Percentiles rank a stretch among this genome's conserved stretches.
Evolutionary conservation across 2,329 filamentous ascomycete species (phyloP).

Genomic region (Juglanconis oblonga): DNA sequence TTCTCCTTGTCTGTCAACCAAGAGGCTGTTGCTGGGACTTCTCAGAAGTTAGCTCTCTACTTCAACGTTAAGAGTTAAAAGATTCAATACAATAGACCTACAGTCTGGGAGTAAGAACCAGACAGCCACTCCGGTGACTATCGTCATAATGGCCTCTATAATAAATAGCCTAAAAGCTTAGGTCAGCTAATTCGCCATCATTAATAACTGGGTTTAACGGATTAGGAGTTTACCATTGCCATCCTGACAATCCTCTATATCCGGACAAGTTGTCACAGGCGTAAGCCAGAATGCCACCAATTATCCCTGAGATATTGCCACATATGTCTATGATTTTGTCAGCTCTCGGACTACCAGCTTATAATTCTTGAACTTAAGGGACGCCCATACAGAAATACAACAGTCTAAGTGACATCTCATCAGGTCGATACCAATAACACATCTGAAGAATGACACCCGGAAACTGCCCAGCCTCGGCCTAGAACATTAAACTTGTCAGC

Average conservation of each 20-base stretch:
- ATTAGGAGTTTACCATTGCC: slow-evolving; percentile 26
- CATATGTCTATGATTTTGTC: slow-evolving; percentile 31
- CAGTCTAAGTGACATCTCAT: slow-evolving; percentile 43
- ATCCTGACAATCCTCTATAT: slow-evolving; percentile 30
- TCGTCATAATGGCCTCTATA: slow-evolving; percentile 44
- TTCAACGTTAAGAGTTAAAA: background rate
- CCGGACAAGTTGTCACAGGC: slow-evolving; percentile 38
- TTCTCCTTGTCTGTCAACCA: slow-evolving; percentile 46
- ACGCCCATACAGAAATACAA: slow-evolving; percentile 27
- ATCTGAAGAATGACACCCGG: slow-evolving; percentile 42
- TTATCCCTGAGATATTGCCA: slow-evolving; percentile 38
- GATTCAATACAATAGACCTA: slow-evolving; percentile 23
- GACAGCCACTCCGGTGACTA: slow-evolving; percentile 43
- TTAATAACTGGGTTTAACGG: too few species aligned
- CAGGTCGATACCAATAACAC: slow-evolving; percentile 46
- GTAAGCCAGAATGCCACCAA: slow-evolving; percentile 42
- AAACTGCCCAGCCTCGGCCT: slow-evolving; percentile 36
- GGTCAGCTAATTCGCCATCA: background rate
- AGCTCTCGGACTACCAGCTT: too few species aligned
- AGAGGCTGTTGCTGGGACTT: slow-evolving; percentile 40
- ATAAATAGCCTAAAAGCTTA: slow-evolving; percentile 33
- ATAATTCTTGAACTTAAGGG: too few species aligned
- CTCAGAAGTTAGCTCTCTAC: slow-evolving; percentile 8
- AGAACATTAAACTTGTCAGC: too few species aligned
- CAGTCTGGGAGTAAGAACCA: slow-evolving; percentile 55